Percentiles rank a stretch among this genome's conserved stretches.
Evolutionary conservation across 176 grass and related monocot species (phyloP).

Genomic region (Luzula sylvatica): DNA sequence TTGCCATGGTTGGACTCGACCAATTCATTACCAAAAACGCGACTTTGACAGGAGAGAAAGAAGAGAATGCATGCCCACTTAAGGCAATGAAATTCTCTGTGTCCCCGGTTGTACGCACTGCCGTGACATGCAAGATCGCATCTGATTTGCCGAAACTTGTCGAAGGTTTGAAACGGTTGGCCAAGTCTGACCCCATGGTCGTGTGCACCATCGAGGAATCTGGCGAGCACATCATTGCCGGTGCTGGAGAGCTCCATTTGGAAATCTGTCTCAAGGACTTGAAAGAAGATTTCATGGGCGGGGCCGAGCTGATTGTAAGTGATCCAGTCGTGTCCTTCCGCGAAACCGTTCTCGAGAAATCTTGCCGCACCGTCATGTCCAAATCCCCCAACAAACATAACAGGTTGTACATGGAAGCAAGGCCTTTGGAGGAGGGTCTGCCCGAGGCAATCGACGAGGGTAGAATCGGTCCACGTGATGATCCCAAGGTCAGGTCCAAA

Average conservation of each 20-base stretch:
- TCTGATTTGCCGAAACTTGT: slow-evolving; percentile 5
- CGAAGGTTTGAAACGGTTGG: background rate
- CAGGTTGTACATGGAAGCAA: background rate
- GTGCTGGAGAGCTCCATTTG: slow-evolving; percentile 10
- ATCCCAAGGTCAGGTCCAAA: slow-evolving; percentile 5
- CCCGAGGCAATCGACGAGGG: slow-evolving; percentile 16
- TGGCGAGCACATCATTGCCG: slow-evolving; percentile 9
- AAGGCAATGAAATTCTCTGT: slow-evolving; percentile 13
- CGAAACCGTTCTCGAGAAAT: slow-evolving; percentile 21
- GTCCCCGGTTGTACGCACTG: slow-evolving; percentile 3
- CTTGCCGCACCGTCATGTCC: slow-evolving; percentile 1
- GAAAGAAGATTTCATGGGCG: slow-evolving; percentile 15
- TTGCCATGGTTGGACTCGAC: slow-evolving; percentile 15
- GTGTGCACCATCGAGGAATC: slow-evolving; percentile 8
- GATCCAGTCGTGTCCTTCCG: slow-evolving; percentile 21
- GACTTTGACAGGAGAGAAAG: slow-evolving; percentile 13
- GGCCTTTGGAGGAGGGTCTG: slow-evolving; percentile 4
- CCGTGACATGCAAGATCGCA: slow-evolving; percentile 2
- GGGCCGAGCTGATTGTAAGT: slow-evolving; percentile 1
- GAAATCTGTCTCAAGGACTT: slow-evolving; percentile 11
- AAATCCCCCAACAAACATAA: background rate
- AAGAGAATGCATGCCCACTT: background rate
- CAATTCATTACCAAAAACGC: slow-evolving; percentile 18
- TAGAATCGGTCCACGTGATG: background rate
- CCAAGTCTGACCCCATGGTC: slow-evolving; percentile 9